Evolutionary conservation across 164 flowering plant species (phyloP).

Genomic region (Stephania yunnanensis): DNA sequence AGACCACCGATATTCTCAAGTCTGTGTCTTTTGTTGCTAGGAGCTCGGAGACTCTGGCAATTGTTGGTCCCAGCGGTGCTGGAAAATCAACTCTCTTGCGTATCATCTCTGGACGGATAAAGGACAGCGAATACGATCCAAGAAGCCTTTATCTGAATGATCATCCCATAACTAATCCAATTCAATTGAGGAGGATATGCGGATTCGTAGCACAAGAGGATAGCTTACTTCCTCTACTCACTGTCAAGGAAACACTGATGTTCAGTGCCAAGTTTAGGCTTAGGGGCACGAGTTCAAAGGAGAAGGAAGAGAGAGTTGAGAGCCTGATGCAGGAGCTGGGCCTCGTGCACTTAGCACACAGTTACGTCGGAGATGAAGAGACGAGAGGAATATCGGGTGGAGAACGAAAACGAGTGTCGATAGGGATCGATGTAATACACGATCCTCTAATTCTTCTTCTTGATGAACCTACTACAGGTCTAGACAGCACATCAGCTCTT

Average conservation of each 20-base stretch:
- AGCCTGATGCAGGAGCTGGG: slow-evolving; percentile 72
- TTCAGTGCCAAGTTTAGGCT: slow-evolving; percentile 72
- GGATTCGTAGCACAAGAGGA: slow-evolving; percentile 92
- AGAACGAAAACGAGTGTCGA: slow-evolving; percentile 79
- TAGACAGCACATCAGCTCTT: slow-evolving; percentile 78
- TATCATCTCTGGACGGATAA: slow-evolving; percentile 62
- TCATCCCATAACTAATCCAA: slow-evolving; percentile 30
- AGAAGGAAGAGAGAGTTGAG: slow-evolving; percentile 53
- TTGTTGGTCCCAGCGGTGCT: slow-evolving; percentile 92
- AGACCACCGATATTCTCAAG: slow-evolving; percentile 49
- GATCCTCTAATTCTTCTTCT: slow-evolving; percentile 73
- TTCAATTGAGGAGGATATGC: slow-evolving; percentile 55
- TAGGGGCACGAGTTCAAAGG: slow-evolving; percentile 32
- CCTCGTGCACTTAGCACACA: slow-evolving; percentile 52
- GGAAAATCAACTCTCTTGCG: slow-evolving; percentile 81
- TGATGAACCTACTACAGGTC: slow-evolving; percentile 95
- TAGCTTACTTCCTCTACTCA: slow-evolving; percentile 68
- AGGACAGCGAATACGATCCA: slow-evolving; percentile 38
- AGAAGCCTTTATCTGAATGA: slow-evolving; percentile 43
- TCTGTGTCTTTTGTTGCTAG: slow-evolving; percentile 63
- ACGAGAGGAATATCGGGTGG: slow-evolving; percentile 87
- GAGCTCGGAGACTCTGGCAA: slow-evolving; percentile 60
- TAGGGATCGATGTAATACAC: slow-evolving; percentile 81
- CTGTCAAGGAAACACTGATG: slow-evolving; percentile 85
- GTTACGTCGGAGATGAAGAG: slow-evolving; percentile 80